Evolutionary conservation across 345 rosid species (phyloP).

Genomic region (Punica granatum): DNA sequence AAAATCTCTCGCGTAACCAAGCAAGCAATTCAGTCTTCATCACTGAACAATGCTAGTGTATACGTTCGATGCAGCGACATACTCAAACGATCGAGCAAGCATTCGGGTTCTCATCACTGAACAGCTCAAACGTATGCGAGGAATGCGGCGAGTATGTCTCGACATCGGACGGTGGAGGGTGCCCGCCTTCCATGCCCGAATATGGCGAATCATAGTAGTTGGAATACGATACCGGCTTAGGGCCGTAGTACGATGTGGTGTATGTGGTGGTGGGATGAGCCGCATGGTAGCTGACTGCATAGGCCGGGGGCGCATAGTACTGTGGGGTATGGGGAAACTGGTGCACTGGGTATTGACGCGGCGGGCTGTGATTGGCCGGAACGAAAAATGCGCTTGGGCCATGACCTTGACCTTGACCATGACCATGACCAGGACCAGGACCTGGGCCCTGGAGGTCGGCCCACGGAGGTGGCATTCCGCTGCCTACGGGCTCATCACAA

Average conservation of each 20-base stretch:
- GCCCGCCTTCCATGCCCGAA: constrained; percentile 13
- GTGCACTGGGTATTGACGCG: constrained; percentile 27
- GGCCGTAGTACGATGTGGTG: constrained; percentile 24
- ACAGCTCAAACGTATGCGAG: constrained; percentile 57
- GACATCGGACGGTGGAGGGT: constrained; percentile 18
- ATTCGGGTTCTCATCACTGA: constrained; percentile 85
- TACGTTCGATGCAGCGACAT: too few relatives aligned
- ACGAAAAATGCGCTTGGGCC: constrained; percentile 17
- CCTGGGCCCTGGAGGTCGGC: neutral
- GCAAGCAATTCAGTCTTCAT: too few relatives aligned
- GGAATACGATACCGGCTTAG: constrained; percentile 26
- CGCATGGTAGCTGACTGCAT: constrained; percentile 47
- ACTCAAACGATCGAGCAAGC: constrained; percentile 72
- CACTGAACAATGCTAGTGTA: too few relatives aligned
- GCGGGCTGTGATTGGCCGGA: constrained; percentile 29
- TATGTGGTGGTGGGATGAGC: constrained; percentile 31
- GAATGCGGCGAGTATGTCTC: constrained; percentile 27
- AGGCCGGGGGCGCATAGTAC: constrained; percentile 30
- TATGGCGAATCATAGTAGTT: constrained; percentile 24
- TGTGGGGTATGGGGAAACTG: constrained; percentile 12
- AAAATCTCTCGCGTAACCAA: too few relatives aligned
- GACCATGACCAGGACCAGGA: neutral
- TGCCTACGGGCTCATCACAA: constrained; percentile 17
- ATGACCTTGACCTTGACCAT: constrained; percentile 13
- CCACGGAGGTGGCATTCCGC: constrained; percentile 18